A percentile compares a stretch with the other conserved stretches of the same genome.
Evolutionary conservation across 129 eudicot species (phyloP).

Genomic region (Sambucus nigra): DNA sequence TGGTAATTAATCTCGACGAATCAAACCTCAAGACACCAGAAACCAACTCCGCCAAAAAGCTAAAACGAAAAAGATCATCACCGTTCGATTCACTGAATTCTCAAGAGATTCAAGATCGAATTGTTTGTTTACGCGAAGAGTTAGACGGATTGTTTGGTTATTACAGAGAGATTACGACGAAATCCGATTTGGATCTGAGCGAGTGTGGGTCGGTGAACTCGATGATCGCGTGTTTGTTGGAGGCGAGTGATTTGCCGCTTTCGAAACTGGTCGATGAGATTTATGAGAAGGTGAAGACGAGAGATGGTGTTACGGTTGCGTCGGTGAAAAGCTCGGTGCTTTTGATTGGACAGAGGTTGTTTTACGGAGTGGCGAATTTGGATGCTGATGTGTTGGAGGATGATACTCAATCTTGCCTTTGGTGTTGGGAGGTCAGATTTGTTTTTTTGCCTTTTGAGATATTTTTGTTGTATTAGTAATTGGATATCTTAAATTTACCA

Average conservation of each 20-base stretch:
- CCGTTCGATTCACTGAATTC: constrained; percentile 11
- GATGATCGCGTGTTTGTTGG: constrained; percentile 66
- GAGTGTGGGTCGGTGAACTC: constrained; percentile 14
- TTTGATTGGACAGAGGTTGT: constrained; percentile 55
- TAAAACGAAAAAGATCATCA: constrained; percentile 53
- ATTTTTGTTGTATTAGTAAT: background rate
- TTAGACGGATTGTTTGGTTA: constrained; percentile 35
- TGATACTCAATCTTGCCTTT: constrained; percentile 58
- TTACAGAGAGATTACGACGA: constrained; percentile 29
- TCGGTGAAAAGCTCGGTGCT: constrained; percentile 69
- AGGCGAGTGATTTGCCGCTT: constrained; percentile 60
- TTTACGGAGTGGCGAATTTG: constrained; percentile 45
- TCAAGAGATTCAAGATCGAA: constrained; percentile 38
- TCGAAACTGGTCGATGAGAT: constrained; percentile 64
- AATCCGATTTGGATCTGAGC: background rate
- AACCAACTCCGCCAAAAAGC: constrained; percentile 23
- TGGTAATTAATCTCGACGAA: constrained; percentile 31
- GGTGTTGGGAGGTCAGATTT: constrained; percentile 93
- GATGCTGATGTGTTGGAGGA: constrained; percentile 92
- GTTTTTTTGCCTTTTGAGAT: background rate
- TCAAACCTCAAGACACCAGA: constrained; percentile 1
- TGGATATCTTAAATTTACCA: no score
- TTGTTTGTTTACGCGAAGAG: constrained; percentile 36
- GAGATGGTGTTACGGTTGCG: constrained; percentile 35
- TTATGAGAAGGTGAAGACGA: constrained; percentile 42